phyloP scores from a whole-genome alignment of 768 basidiomycete species.

The Boletus subcaerulescens region DNA sequence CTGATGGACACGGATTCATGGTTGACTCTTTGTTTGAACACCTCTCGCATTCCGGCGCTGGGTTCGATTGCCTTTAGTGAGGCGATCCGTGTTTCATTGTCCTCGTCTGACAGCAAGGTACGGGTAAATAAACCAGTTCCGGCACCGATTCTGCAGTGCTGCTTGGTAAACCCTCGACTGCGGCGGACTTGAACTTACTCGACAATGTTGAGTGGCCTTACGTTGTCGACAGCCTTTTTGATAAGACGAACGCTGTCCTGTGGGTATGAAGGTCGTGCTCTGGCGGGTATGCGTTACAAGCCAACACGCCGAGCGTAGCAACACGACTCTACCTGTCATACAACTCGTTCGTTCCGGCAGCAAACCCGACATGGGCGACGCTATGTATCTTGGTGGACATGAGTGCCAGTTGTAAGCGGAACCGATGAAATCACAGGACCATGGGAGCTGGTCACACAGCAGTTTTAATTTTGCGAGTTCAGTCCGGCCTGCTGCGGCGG shows the following conservation, averaged over 20 bases:
- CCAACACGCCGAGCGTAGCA: neutral
- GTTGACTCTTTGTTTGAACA: conserved; percentile 54
- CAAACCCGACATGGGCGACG: conserved; percentile 74
- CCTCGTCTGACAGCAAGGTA: conserved; percentile 64
- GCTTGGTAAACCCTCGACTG: neutral
- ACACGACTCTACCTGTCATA: conserved; percentile 45
- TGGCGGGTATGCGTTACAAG: conserved; percentile 22
- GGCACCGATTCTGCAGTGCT: conserved; percentile 60
- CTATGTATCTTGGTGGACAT: conserved; percentile 50
- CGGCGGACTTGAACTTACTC: conserved; percentile 48
- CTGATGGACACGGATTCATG: conserved; percentile 51
- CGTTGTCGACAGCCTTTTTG: conserved; percentile 39
- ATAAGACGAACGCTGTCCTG: conserved; percentile 58
- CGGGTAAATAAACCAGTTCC: conserved; percentile 92
- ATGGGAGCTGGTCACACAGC: too few species aligned
- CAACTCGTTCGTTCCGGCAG: conserved; percentile 75
- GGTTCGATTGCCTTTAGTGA: conserved; percentile 77
- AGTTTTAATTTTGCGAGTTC: too few species aligned
- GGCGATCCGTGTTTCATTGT: conserved; percentile 48
- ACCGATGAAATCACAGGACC: too few species aligned
- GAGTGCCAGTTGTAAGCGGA: neutral
- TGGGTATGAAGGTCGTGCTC: conserved; percentile 84
- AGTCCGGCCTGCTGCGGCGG: too few species aligned
- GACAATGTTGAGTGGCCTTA: conserved; percentile 54
- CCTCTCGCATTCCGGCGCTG: conserved; percentile 78